Conservation (phyloP, 305 asterid species). For the Fraxinus velutina region DNA sequence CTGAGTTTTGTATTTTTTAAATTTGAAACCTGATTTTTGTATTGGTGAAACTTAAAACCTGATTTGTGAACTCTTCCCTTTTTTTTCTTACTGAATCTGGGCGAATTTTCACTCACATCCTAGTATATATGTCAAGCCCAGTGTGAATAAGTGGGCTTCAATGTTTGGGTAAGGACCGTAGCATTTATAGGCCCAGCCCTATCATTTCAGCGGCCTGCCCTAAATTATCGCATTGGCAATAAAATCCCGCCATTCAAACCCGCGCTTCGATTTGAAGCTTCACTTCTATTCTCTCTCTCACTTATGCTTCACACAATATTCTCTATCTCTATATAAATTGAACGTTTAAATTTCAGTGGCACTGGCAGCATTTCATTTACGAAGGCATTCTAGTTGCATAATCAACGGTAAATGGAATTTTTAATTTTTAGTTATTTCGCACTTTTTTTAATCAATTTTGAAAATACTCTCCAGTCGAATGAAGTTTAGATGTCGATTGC, state of each 20-base stretch:
- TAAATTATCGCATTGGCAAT: not conserved
- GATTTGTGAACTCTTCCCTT: too few species aligned
- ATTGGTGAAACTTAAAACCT: too few species aligned
- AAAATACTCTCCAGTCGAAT: not conserved
- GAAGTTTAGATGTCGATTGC: not conserved
- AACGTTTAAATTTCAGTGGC: not conserved
- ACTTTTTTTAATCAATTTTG: not conserved
- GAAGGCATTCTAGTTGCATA: constrained; percentile 7
- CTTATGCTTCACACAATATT: not conserved
- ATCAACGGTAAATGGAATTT: constrained; percentile 11
- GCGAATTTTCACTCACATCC: too few species aligned
- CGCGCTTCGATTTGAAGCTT: constrained; percentile 29
- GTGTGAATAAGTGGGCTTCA: not conserved
- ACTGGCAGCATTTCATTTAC: not conserved
- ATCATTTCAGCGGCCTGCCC: constrained; percentile 9
- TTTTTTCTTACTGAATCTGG: too few species aligned
- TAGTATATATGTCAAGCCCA: not conserved
- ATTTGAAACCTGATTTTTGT: too few species aligned
- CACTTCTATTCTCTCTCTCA: not conserved
- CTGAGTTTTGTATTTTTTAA: too few species aligned
- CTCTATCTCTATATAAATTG: not conserved
- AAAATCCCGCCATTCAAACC: constrained; percentile 40
- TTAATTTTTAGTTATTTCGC: not conserved
- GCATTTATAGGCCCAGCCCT: not conserved
- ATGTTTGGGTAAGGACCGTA: not conserved